Conservation (phyloP, 1,284 basidiomycete species). For the Malassezia psittaci region DNA sequence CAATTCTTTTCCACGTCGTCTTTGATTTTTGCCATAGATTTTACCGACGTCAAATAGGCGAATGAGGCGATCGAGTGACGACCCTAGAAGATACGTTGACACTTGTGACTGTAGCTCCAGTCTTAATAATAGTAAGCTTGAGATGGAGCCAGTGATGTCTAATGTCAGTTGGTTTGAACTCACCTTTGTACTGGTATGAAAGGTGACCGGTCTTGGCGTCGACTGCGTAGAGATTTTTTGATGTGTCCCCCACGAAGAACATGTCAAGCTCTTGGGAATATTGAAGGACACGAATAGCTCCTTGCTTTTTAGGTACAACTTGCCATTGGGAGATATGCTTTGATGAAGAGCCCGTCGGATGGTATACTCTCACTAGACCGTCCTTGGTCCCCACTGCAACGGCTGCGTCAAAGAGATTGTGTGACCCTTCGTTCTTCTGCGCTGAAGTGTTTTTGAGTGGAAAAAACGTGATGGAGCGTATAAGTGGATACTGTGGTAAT, state of each 20-base stretch:
- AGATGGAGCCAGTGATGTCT: constrained; percentile 14
- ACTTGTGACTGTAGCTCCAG: background rate
- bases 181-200: constrained; percentile 15
- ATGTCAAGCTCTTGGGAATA: background rate
- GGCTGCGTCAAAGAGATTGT: background rate
- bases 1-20: constrained; percentile 11
- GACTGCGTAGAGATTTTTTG: constrained; percentile 8
- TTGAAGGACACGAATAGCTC: constrained; percentile 8
- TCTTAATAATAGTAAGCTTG: constrained; percentile 1
- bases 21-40: background rate
- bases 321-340: constrained; percentile 13
- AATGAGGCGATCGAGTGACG: constrained; percentile 10
- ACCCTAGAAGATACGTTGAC: background rate
- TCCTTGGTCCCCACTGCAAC: constrained; percentile 16
- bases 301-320: constrained; percentile 10
- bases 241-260: constrained; percentile 7
- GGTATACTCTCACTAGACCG: constrained; percentile 12
- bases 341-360: constrained; percentile 3
- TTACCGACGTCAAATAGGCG: constrained; percentile 11
- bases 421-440: background rate
- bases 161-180: background rate
- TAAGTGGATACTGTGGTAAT: constrained; percentile 8
- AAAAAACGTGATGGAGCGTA: constrained; percentile 6
- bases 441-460: background rate
- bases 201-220: constrained; percentile 6